These are phyloP conservation scores for Chiua sp. DNA, from an alignment of 1,284 basidiomycete genomes.

Conservation along the genomic window DNA sequence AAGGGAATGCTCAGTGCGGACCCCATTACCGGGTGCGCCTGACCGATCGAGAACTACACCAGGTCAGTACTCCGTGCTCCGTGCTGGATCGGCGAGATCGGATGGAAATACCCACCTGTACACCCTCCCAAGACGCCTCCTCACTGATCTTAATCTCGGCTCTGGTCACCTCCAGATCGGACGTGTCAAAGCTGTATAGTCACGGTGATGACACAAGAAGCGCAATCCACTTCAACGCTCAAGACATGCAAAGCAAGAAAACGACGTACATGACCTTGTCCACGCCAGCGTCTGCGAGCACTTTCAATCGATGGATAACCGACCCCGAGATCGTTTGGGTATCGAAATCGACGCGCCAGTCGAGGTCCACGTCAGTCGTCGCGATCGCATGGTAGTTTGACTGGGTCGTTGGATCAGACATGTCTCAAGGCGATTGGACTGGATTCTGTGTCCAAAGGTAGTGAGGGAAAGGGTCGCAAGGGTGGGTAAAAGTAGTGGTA, in stretches of 20 bases:
- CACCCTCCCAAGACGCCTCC: slow-evolving; percentile 40
- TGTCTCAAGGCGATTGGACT: neutral
- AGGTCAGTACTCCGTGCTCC: too few relatives aligned
- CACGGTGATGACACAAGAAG: neutral
- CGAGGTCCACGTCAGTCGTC: slow-evolving; percentile 74
- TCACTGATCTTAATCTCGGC: slow-evolving; percentile 51
- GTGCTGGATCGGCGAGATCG: neutral
- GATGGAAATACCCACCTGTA: slow-evolving; percentile 5
- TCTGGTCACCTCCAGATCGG: slow-evolving; percentile 69
- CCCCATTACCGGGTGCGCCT: slow-evolving; percentile 73
- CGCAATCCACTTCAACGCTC: too few relatives aligned
- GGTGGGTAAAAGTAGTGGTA: too few relatives aligned
- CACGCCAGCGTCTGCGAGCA: slow-evolving; percentile 59
- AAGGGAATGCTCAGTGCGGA: slow-evolving; percentile 65
- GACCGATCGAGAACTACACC: slow-evolving; percentile 55
- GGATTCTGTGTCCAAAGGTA: too few relatives aligned
- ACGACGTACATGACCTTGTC: slow-evolving; percentile 63
- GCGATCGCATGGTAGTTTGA: slow-evolving; percentile 79
- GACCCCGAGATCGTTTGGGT: slow-evolving; percentile 72
- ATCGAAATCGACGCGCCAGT: slow-evolving; percentile 87
- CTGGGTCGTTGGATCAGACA: slow-evolving; percentile 74
- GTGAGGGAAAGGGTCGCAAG: too few relatives aligned
- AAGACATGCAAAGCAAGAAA: too few relatives aligned
- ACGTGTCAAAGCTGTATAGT: slow-evolving; percentile 75
- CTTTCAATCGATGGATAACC: slow-evolving; percentile 69